Percentiles rank a stretch among this genome's conserved stretches.
phyloP scores from a whole-genome alignment of 1,139 yeast species.

The Blastobotrys indianensis region DNA sequence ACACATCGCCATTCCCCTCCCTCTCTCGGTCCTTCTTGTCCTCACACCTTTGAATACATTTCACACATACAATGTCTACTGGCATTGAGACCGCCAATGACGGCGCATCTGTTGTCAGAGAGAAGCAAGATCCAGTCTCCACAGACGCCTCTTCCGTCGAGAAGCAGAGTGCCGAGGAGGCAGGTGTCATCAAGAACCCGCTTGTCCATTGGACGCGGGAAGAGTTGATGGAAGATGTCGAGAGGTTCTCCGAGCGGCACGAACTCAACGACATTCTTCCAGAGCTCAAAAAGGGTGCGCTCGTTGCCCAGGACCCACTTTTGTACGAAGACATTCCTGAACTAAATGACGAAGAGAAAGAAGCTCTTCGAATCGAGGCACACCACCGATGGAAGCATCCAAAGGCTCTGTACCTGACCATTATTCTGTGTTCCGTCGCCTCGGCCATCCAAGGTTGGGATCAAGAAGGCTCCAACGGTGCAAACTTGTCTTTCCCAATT shows the following conservation, averaged over 20 bases:
- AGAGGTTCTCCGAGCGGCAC: constrained; percentile 15
- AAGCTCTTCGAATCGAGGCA: constrained; percentile 46
- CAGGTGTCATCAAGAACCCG: constrained; percentile 14
- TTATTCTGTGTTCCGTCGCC: constrained; percentile 75
- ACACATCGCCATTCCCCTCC: too few relatives aligned
- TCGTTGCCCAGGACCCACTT: constrained; percentile 20
- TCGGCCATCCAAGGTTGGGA: constrained; percentile 94
- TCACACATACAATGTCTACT: too few relatives aligned
- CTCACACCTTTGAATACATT: too few relatives aligned
- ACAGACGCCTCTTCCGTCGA: neutral
- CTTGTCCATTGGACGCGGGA: constrained; percentile 16
- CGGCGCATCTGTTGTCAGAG: too few relatives aligned
- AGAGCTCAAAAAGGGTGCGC: constrained; percentile 18
- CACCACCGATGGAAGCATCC: constrained; percentile 66
- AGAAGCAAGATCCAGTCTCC: neutral
- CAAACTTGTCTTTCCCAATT: constrained; percentile 62
- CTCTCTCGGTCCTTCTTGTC: too few relatives aligned
- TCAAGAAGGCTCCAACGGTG: constrained; percentile 82
- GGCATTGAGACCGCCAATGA: too few relatives aligned
- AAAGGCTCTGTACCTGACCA: constrained; percentile 49
- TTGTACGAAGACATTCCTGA: constrained; percentile 38
- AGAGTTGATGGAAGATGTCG: constrained; percentile 16
- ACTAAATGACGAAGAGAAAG: constrained; percentile 57
- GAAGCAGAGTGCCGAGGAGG: neutral
- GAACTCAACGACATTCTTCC: constrained; percentile 15